A percentile compares a stretch with the other conserved stretches of the same genome.
These are phyloP conservation scores for Phytophthora cactorum DNA, from an alignment of 352 stramenopile genomes.

Conservation along the genomic window DNA sequence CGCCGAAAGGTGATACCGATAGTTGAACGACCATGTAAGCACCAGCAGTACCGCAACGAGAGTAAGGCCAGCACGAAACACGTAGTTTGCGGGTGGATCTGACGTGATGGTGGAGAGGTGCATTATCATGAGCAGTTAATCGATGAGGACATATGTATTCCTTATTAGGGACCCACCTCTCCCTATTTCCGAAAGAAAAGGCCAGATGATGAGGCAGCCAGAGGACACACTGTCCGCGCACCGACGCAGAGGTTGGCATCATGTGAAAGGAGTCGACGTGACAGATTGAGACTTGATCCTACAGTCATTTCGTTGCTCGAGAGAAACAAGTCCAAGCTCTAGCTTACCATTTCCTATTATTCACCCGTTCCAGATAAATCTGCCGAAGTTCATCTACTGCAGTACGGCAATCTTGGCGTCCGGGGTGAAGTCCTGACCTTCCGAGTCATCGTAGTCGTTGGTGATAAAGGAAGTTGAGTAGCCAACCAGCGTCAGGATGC, in stretches of 20 bases:
- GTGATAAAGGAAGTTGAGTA: slow-evolving; percentile 76
- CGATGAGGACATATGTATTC: no score
- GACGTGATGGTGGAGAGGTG: not conserved
- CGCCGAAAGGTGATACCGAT: slow-evolving; percentile 35
- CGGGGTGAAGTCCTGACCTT: slow-evolving; percentile 34
- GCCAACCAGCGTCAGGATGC: slow-evolving; percentile 75
- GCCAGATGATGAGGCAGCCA: slow-evolving; percentile 41
- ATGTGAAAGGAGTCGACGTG: not conserved
- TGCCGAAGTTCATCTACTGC: slow-evolving; percentile 21
- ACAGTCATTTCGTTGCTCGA: no score
- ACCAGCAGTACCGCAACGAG: slow-evolving; percentile 25
- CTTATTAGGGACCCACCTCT: not conserved
- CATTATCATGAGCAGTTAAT: not conserved
- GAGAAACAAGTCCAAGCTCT: slow-evolving; percentile 10
- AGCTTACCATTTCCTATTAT: slow-evolving; percentile 25
- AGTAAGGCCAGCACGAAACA: slow-evolving; percentile 50
- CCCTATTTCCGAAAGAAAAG: slow-evolving; percentile 56
- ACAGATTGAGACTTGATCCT: not conserved
- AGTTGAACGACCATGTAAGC: slow-evolving; percentile 45
- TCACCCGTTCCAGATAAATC: slow-evolving; percentile 23
- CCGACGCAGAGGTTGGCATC: slow-evolving; percentile 4
- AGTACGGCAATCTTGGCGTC: slow-evolving; percentile 38
- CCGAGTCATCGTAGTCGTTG: slow-evolving; percentile 54
- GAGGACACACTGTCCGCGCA: slow-evolving; percentile 14
- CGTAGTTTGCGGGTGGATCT: slow-evolving; percentile 42